These are phyloP conservation scores for Leishmania guyanensis DNA, from an alignment of 208 protist species.

Conservation along the genomic window DNA sequence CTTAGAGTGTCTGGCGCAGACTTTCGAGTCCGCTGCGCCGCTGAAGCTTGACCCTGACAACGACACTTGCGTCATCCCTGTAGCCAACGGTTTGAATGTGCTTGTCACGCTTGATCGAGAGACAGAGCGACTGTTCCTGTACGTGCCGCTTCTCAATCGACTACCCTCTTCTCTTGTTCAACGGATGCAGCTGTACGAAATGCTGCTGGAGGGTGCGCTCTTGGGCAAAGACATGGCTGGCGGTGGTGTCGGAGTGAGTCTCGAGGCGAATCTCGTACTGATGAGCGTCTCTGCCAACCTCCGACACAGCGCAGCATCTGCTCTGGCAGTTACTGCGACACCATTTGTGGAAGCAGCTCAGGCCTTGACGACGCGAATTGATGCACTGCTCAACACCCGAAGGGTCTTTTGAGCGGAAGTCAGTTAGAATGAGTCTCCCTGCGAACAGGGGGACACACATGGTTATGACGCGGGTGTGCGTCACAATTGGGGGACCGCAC, in stretches of 20 bases:
- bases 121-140: slow-evolving; percentile 75
- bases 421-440: neutral
- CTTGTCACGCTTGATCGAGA: slow-evolving; percentile 77
- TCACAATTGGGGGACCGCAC: neutral
- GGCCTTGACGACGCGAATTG: slow-evolving; percentile 37
- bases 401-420: neutral
- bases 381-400: slow-evolving; percentile 3
- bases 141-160: slow-evolving; percentile 69
- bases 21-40: slow-evolving; percentile 19
- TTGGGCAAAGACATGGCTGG: slow-evolving; percentile 83
- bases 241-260: slow-evolving; percentile 70
- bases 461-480: neutral
- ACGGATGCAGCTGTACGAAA: slow-evolving; percentile 67
- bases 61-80: slow-evolving; percentile 66
- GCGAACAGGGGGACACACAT: neutral
- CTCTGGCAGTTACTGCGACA: slow-evolving; percentile 45
- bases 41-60: slow-evolving; percentile 58
- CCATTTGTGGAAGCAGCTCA: slow-evolving; percentile 58
- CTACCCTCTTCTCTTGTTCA: slow-evolving; percentile 39
- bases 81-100: slow-evolving; percentile 40
- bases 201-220: slow-evolving; percentile 71
- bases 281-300: slow-evolving; percentile 74
- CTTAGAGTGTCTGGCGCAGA: slow-evolving; percentile 34
- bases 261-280: slow-evolving; percentile 64
- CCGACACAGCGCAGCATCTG: slow-evolving; percentile 43